Evolutionary conservation across 495 filamentous ascomycete genomes (phyloP).

Genomic region (Letharia lupina): DNA sequence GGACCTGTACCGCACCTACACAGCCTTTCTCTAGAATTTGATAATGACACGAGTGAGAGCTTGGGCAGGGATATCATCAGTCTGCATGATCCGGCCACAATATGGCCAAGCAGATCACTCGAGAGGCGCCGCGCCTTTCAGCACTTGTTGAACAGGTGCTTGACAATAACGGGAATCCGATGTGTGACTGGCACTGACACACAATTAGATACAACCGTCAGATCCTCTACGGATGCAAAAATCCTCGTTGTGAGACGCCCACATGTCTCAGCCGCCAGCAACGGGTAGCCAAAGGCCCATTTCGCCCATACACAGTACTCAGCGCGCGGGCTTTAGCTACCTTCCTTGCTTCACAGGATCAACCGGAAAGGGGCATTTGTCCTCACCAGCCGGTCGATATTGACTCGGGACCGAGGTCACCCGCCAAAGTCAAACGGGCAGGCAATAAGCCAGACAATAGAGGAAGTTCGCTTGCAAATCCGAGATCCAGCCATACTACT

Average conservation of each 20-base stretch:
- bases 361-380: slow-evolving; percentile 68
- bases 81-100: slow-evolving; percentile 38
- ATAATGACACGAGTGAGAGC: slow-evolving; percentile 24
- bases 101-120: slow-evolving; percentile 30
- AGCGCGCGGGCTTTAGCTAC: slow-evolving; percentile 71
- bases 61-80: slow-evolving; percentile 43
- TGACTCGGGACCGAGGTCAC: background rate
- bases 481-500: background rate
- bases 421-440: too few relatives aligned
- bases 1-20: background rate
- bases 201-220: slow-evolving; percentile 64
- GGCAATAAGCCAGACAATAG: background rate
- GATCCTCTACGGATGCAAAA: slow-evolving; percentile 72
- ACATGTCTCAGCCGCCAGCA: slow-evolving; percentile 75
- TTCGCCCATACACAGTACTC: slow-evolving; percentile 60
- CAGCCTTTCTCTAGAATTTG: background rate
- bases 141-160: slow-evolving; percentile 17
- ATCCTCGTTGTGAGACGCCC: slow-evolving; percentile 58
- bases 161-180: background rate
- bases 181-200: background rate
- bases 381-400: slow-evolving; percentile 26
- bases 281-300: slow-evolving; percentile 55
- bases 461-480: background rate
- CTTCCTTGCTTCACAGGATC: slow-evolving; percentile 68
- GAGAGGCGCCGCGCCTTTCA: slow-evolving; percentile 23